Evolutionary conservation across 345 rosid genomes (phyloP).

Genomic region (Litchi chinensis): DNA sequence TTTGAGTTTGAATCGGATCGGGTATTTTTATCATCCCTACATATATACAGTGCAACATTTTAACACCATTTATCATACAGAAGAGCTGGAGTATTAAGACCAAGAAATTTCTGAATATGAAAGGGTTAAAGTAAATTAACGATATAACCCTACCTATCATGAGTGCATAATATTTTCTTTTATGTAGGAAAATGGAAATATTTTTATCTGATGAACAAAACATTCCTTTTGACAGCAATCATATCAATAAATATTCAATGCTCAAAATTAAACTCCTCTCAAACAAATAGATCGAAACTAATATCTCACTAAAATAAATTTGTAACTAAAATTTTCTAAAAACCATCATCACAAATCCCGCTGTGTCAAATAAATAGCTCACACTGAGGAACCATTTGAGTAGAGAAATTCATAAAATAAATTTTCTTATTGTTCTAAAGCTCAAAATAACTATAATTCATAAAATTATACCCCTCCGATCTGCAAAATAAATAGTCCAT

Average conservation of each 20-base stretch:
- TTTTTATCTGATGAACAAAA: not conserved
- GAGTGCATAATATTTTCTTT: too few relatives aligned
- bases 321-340: not conserved
- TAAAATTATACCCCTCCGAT: conserved; percentile 19
- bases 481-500: conserved; percentile 26
- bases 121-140: too few relatives aligned
- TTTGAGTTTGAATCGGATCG: too few relatives aligned
- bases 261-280: not conserved
- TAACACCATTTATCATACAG: too few relatives aligned
- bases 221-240: not conserved
- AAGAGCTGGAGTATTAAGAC: too few relatives aligned
- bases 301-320: not conserved
- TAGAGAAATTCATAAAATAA: conserved; percentile 9
- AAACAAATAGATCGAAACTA: not conserved
- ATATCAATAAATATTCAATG: too few relatives aligned
- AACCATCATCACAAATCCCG: conserved; percentile 10
- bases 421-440: conserved; percentile 34
- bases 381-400: conserved; percentile 12
- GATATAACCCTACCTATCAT: too few relatives aligned
- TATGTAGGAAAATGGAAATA: too few relatives aligned
- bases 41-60: too few relatives aligned
- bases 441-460: conserved; percentile 14
- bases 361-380: conserved; percentile 10
- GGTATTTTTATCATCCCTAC: too few relatives aligned
- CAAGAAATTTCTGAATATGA: too few relatives aligned